Base-by-base conservation (phyloP, 495 filamentous ascomycete genomes). In the Hyaloscypha finlandica region DNA sequence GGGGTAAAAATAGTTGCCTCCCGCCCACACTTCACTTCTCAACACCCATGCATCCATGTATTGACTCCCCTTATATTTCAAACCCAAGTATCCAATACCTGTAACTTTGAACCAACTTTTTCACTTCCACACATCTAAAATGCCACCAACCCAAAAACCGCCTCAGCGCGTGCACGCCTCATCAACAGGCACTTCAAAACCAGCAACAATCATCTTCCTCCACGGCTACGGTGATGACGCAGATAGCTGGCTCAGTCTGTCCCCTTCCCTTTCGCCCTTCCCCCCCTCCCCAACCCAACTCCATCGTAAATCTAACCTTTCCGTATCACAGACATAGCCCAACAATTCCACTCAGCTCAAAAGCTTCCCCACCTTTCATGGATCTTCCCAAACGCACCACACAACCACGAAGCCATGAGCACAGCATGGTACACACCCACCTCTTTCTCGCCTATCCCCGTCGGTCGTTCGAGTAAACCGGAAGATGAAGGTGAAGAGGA, bases 171-270 rank as follows among this genome's bases (percentile, higher is more conserved):
- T 76, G 11, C 67, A 73, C 4, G 70, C 78, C 20, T 64, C 68
- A 4, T 12, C 32, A 8, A 12, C 32, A 6, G 30, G 30, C 1
- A 52, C 5, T 22, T 58, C 63, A 3, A 55, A 54, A 20, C 53
- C 74, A 30, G 79, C 79, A n/a, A 76, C 76, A 9, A 74, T 81
- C 54, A 81, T 81, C 30, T 81, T 81, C 70, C 64, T 83, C 9
- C 78, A 83, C 61, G 79, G 80, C 9, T 71, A 77, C 6, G 79
- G 79, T 0, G 80, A 83, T 67, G 76, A 77, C 65, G 79, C 77
- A 11, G 69, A 76, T 51, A 77, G 77, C 11, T 70, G 77, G 56
- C 72, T 77, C 42, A 75, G 80, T 81, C 29, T 42, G 73, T 57
- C 37, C 33, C 42, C 22, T 1, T 39, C 54, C 61, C 32, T 19